Base-by-base conservation (phyloP, 768 basidiomycete species). In the Chalciporus chontae region DNA sequence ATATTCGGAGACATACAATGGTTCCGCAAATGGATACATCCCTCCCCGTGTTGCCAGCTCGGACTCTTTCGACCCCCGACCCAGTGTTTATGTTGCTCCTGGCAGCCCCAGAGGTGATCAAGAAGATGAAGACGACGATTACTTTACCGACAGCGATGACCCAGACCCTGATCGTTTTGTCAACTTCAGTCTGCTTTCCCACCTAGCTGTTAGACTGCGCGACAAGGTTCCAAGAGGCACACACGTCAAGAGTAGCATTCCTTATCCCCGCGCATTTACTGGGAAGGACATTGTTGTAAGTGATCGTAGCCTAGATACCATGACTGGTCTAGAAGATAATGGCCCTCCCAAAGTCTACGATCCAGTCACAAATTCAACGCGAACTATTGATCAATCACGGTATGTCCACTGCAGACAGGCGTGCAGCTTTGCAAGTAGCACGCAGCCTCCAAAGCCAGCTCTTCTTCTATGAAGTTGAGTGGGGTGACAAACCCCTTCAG, bases 391-490 rank as follows among this genome's bases (percentile, higher is more conserved):
- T 86, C 59, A 81, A 84, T 47, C 86, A 90, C 53, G 83, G 81
- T 10, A 75, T 87, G 31, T 83, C 84, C 3, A 84, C 83, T 0
- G 85, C 78, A 52, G 91, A 94, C 58, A 77, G 94, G 8, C 80
- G 89, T 6, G 84, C 86, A 14, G 91, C 94, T 4, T 71, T 96
- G 24, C 84, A 88, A 63, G 85, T 95, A 32, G 96, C 93, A 4
- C 84, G 92, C 34, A 90, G 89, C 50, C 74, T 98, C 32, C 94
- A 97, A 63, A 85, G 81, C 51, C 92, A 95, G 64, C 77, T 98
- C 5, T 97, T 93, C 76, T 94, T 96, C 68, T 91, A 92, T 63
- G 95, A 98, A 65, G 94, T 97, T 7, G 94, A 97, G 63, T 95
- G 94, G 90, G 91, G 88, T 26, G 83, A 84, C 43, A 81, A 84